Evolutionary conservation across 345 rosid species (phyloP), one percentile per base, ranked within the genome.

Genomic region (Lumnitzera littorea): DNA sequence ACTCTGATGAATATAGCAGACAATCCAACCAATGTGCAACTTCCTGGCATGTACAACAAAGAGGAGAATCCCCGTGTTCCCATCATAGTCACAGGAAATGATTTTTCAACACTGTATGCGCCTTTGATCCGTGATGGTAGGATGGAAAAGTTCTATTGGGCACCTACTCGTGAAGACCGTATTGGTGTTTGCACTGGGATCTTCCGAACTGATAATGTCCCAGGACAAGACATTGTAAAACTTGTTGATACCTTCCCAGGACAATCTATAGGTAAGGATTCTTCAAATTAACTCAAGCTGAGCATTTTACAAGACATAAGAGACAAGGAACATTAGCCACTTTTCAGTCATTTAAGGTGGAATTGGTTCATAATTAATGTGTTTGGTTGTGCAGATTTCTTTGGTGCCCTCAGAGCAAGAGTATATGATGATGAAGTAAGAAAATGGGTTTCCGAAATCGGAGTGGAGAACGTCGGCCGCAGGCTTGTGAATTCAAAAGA

Each of bases 1-100:
- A 82, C 82, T 14, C 79, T 82, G 47, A 77, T 82, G 87, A 82
- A 77, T 72, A 82, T 77, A 51, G 84, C 87, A n/a, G 84, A 82
- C 58, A 77, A 77, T 55, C 87, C 84, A 8, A 82, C 84, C 54
- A 70, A 79, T 5, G 84, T 82, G 50, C 84, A 79, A 68, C 87
- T 79, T 46, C 87, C 84, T 0, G 82, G 87, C 11, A 65, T 70
- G 82, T 74, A 79, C 67, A 82, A 77, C 74, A 74, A 74, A 74
- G 67, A 79, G 68, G 82, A 74, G 70, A 82, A 79, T 48, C 78
- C 82, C 10, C 80, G 80, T 5, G 87, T 79, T 60, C 87, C 87
- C 1, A 62, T 82, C 56, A 58, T 79, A 48, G 87, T 75, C 64
- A 82, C 87, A 2, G 87, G 82, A 5, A 82, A 79, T 49, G 87